These are phyloP conservation scores for Aristolochia fimbriata DNA, from an alignment of 164 flowering plant genomes.

Conservation along the genomic window DNA sequence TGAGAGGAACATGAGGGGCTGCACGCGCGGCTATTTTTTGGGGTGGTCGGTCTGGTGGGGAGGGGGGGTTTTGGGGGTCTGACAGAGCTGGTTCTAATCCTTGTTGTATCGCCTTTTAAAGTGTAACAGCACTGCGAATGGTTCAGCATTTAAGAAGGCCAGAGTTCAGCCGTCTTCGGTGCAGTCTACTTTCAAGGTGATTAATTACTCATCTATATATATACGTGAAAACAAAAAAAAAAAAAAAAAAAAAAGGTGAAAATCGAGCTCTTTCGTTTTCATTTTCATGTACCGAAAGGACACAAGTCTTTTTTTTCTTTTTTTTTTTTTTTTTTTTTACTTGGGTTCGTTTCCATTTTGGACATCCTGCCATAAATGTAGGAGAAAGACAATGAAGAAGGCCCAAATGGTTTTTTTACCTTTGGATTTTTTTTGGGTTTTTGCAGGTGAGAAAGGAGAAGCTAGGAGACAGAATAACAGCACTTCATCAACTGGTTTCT, in stretches of 20 bases:
- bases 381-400: not conserved
- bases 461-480: constrained; percentile 42
- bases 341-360: constrained; percentile 2
- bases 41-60: not conserved
- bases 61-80: not conserved
- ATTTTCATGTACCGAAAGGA: no score
- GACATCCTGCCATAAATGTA: no score
- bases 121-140: constrained; percentile 6
- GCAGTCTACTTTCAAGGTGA: constrained; percentile 9
- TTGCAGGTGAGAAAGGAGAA: constrained; percentile 48
- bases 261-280: no score
- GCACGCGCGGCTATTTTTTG: no score
- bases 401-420: not conserved
- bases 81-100: not conserved
- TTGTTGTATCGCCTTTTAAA: not conserved
- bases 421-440: constrained; percentile 1
- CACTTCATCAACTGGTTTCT: constrained; percentile 45
- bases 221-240: no score
- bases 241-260: no score
- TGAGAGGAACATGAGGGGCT: no score
- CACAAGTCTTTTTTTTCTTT: not conserved
- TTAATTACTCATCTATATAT: not conserved
- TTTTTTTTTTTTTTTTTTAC: not conserved
- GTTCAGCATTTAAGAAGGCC: constrained; percentile 10
- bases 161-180: constrained; percentile 7